These are phyloP conservation scores for Plasmodium chabaudi DNA, from an alignment of 169 alveolate genomes.

Conservation along the genomic window DNA sequence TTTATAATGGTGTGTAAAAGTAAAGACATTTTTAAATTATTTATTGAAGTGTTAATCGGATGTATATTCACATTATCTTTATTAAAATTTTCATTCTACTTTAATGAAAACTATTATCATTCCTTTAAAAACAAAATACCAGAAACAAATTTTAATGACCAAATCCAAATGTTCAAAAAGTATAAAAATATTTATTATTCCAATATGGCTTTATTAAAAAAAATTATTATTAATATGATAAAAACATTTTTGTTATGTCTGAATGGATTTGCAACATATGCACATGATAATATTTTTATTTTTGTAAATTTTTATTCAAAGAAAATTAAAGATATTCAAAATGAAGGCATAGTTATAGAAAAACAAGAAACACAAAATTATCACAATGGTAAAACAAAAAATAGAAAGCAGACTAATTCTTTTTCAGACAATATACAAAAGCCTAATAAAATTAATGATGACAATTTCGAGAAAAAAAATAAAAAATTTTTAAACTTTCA, in stretches of 20 bases:
- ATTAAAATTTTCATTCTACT: conserved; percentile 40
- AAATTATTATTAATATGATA: conserved; percentile 38
- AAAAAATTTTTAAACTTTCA: background rate
- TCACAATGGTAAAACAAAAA: background rate
- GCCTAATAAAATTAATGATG: background rate
- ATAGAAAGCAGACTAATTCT: background rate
- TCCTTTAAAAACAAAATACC: conserved; percentile 11
- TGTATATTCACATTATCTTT: conserved; percentile 48
- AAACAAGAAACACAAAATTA: background rate
- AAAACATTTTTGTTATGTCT: conserved; percentile 49
- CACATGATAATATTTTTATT: conserved; percentile 58
- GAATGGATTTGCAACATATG: conserved; percentile 62
- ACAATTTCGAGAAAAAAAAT: background rate
- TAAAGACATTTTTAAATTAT: conserved; percentile 45
- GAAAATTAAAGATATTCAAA: conserved; percentile 28
- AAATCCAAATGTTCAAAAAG: conserved; percentile 4
- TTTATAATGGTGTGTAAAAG: conserved; percentile 67
- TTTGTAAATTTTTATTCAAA: conserved; percentile 67
- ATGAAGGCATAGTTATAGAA: conserved; percentile 8
- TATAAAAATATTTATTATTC: conserved; percentile 52
- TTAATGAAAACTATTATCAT: conserved; percentile 41
- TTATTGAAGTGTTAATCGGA: conserved; percentile 31
- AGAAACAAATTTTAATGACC: conserved; percentile 21
- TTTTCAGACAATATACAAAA: background rate
- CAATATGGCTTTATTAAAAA: conserved; percentile 57